phyloP scores from a whole-genome alignment of 78 protist genomes.

The Tieghemostelium lacteum region DNA sequence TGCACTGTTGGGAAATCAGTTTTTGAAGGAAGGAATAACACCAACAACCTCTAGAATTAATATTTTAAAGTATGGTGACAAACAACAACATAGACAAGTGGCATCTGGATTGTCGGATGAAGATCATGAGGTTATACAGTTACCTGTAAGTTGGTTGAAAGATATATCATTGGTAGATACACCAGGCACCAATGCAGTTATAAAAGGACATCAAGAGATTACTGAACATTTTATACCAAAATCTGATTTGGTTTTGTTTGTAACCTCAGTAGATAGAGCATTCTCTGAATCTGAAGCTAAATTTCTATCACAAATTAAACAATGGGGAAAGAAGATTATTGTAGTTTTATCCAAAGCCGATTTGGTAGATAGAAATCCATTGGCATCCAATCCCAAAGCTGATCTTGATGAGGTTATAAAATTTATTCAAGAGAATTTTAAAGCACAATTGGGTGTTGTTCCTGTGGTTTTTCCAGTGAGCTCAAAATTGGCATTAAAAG shows the following conservation, averaged over 20 bases:
- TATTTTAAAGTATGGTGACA: constrained; percentile 65
- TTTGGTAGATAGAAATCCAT: constrained; percentile 65
- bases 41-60: constrained; percentile 83
- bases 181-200: constrained; percentile 86
- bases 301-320: constrained; percentile 44
- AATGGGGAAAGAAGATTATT: constrained; percentile 84
- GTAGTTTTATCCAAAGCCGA: constrained; percentile 80
- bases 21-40: constrained; percentile 80
- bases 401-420: constrained; percentile 67
- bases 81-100: not conserved
- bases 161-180: constrained; percentile 84
- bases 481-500: constrained; percentile 73
- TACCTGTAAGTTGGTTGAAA: constrained; percentile 82
- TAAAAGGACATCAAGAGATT: constrained; percentile 78
- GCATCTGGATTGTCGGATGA: not conserved
- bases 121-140: constrained; percentile 45
- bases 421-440: constrained; percentile 62
- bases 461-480: constrained; percentile 76
- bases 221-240: constrained; percentile 86
- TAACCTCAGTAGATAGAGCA: constrained; percentile 80
- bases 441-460: constrained; percentile 30
- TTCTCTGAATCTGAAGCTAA: constrained; percentile 73
- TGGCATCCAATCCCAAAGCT: constrained; percentile 9
- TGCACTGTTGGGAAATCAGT: constrained; percentile 77
- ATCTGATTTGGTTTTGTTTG: constrained; percentile 76